Evolutionary conservation across 2,329 filamentous ascomycete species (phyloP).

Genomic region (Dothistroma septosporum): DNA sequence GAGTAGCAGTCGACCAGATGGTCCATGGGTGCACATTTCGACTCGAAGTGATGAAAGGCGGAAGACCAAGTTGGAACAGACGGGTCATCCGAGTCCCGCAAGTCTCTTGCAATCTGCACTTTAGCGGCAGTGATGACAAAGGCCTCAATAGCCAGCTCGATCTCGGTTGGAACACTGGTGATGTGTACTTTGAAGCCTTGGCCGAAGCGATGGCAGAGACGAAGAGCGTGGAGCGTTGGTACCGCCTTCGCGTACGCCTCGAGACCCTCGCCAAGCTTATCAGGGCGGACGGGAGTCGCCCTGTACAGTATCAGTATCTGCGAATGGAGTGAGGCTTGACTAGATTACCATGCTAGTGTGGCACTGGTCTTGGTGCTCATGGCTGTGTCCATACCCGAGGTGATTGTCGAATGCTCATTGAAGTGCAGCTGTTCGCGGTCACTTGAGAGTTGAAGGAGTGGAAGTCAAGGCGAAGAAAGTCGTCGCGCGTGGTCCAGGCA

Average conservation of each 20-base stretch:
- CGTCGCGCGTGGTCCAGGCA: neutral
- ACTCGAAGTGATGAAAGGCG: constrained; percentile 12
- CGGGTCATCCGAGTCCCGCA: neutral
- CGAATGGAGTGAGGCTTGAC: neutral
- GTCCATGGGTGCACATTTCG: constrained; percentile 10
- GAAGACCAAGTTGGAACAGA: neutral
- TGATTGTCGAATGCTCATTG: no score
- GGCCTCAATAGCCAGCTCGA: constrained; percentile 19
- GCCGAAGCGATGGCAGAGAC: constrained; percentile 24
- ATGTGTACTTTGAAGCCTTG: constrained; percentile 17
- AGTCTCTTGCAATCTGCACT: neutral
- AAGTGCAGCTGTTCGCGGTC: no score
- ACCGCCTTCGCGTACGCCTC: constrained; percentile 11
- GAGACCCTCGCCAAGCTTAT: constrained; percentile 12
- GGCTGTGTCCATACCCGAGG: neutral
- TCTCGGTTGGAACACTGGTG: constrained; percentile 22
- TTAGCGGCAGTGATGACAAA: constrained; percentile 1
- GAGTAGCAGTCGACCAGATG: constrained; percentile 1
- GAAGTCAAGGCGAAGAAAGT: neutral
- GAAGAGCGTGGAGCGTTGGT: constrained; percentile 12
- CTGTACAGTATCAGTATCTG: constrained; percentile 4
- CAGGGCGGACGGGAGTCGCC: constrained; percentile 19
- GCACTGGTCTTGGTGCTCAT: neutral
- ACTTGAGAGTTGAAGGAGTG: neutral
- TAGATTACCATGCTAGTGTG: neutral